Evolutionary conservation across 768 basidiomycete genomes (phyloP).

Genomic region (Phlebiopsis flavidoalba): DNA sequence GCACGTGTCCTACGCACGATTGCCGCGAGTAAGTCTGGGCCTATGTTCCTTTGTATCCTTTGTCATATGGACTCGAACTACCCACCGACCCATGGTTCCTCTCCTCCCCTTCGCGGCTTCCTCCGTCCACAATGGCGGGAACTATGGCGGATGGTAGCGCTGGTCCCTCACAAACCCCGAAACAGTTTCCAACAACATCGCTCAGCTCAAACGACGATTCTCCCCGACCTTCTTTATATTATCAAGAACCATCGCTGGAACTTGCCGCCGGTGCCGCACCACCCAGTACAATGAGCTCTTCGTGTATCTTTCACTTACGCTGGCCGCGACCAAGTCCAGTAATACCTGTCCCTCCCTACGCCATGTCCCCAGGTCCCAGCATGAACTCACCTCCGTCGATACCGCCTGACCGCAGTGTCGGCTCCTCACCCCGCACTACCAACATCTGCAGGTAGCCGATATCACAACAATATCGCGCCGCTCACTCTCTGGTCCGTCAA

Average conservation of each 20-base stretch:
- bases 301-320: not conserved
- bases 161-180: not conserved
- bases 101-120: not conserved
- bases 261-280: not conserved
- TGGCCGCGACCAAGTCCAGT: not conserved
- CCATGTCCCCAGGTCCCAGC: not conserved
- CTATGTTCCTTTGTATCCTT: conserved; percentile 10
- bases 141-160: not conserved
- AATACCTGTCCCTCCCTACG: not conserved
- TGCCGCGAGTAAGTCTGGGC: conserved; percentile 13
- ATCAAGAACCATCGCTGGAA: not conserved
- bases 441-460: conserved; percentile 3
- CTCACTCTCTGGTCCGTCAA: conserved; percentile 3
- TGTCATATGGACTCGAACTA: not conserved
- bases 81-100: not conserved
- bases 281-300: not conserved
- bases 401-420: not conserved
- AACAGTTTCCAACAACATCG: not conserved
- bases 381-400: not conserved
- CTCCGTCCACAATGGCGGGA: not conserved
- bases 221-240: not conserved
- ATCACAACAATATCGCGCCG: conserved; percentile 7
- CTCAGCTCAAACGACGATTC: conserved; percentile 3
- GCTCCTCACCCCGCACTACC: not conserved
- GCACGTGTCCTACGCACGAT: conserved; percentile 50